Evolutionary conservation across 371 early-diverging fungal genomes (phyloP), one percentile per base, ranked within the genome.

Genomic region (Thermomucor indicae-seudaticae): DNA sequence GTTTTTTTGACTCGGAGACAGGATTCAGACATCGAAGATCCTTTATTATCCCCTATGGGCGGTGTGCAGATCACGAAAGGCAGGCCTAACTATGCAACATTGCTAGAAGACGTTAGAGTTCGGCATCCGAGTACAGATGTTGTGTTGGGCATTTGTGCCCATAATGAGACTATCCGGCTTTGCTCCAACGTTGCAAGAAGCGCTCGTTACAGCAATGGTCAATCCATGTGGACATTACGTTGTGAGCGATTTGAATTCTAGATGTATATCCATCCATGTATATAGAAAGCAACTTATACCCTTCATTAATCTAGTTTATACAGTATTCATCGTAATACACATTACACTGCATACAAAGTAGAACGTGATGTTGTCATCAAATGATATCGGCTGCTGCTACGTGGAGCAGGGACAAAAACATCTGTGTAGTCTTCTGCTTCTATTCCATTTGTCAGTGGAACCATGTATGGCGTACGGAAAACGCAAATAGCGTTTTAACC

Each of bases 101-200:
- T 62, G 22, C 22, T 68, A 10, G 42, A 48, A 8, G 30, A 43
- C 2, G 34, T 64, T 11, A 53, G 43, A 8, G 4, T 22, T 10
- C 34, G 39, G 7, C 37, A 53, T 23, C 35, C 48, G 7, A 35
- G 44, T 3, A 32, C 27, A 11, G 44, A 59, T 32, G 47, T 57
- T 0, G 63, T 43, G 6, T 31, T 73, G 28, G 69, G 67, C 23
- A 28, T 69, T 4, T 73, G 73, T 43, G 66, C 73, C 0, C 64
- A 68, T 50, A 51, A 62, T 30, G 59, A 47, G 19, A 64, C 63
- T 8, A 44, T 55, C 4, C 29, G 37, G 12, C 11, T 22, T 20
- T 63, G 63, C 27, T 50, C 57, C 3, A 55, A 54, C 40, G 11
- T 53, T 46, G 54, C 55, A 41, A 23, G 55, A 37, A 44, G 52